Percentiles rank a stretch among this genome's conserved stretches.
Conservation (phyloP, 1,284 basidiomycete species). For the Rhodotorula sp. region DNA sequence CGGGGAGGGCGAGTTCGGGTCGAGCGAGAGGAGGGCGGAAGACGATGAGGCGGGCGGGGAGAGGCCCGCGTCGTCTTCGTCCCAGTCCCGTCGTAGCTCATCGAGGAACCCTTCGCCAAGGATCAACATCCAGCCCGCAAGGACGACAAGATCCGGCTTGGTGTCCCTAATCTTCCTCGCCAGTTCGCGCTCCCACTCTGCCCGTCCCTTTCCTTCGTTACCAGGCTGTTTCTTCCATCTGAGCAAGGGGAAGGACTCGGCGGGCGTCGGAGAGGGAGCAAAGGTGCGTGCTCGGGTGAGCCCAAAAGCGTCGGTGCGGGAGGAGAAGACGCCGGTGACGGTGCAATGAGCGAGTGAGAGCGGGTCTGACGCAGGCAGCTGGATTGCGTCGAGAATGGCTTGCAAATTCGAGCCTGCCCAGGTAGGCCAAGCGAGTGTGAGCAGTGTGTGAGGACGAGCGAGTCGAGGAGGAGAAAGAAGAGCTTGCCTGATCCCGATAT, state of each 20-base stretch:
- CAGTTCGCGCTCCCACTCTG: constrained; percentile 73
- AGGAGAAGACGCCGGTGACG: constrained; percentile 84
- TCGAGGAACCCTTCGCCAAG: constrained; percentile 58
- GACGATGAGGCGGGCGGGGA: background rate
- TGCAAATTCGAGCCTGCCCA: constrained; percentile 84
- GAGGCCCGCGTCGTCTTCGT: constrained; percentile 1
- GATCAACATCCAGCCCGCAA: constrained; percentile 98
- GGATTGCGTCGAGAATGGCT: constrained; percentile 79
- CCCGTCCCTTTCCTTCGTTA: background rate
- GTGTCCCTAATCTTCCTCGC: constrained; percentile 64
- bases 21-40: background rate
- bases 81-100: constrained; percentile 46
- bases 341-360: constrained; percentile 48
- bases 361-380: constrained; percentile 55
- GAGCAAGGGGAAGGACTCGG: constrained; percentile 78
- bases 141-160: constrained; percentile 79
- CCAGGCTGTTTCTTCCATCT: constrained; percentile 74
- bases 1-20: background rate
- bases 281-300: constrained; percentile 75
- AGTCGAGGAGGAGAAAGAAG: background rate
- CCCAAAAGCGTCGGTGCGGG: constrained; percentile 87
- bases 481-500: constrained; percentile 76
- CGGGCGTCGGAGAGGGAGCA: constrained; percentile 62
- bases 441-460: constrained; percentile 5
- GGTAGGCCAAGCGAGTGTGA: background rate